Percentiles rank a stretch among this genome's conserved stretches.
Evolutionary conservation across 805 yeast genomes (phyloP).

Genomic region (Saturnispora gosingensis): DNA sequence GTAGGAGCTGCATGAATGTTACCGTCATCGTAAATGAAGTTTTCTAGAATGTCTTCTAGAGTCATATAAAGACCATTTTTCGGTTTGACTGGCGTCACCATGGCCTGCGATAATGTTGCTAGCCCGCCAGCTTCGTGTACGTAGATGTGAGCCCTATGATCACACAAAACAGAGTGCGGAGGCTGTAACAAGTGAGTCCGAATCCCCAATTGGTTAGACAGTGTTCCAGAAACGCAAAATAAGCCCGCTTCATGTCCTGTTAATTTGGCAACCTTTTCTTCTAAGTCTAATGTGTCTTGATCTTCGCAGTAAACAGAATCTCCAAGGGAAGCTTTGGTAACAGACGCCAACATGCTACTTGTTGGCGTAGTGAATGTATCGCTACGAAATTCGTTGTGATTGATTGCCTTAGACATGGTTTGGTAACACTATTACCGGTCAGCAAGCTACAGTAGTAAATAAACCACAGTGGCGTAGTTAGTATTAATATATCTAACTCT

Average conservation of each 20-base stretch:
- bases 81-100: conserved; percentile 81
- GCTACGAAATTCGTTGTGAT: conserved; percentile 48
- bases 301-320: conserved; percentile 91
- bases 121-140: conserved; percentile 86
- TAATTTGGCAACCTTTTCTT: conserved; percentile 51
- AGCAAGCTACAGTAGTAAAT: neutral
- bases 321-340: conserved; percentile 52
- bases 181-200: conserved; percentile 72
- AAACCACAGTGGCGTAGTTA: neutral
- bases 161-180: conserved; percentile 77
- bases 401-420: conserved; percentile 1
- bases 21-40: conserved; percentile 61
- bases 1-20: conserved; percentile 90
- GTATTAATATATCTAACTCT: neutral
- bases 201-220: conserved; percentile 81
- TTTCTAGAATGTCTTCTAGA: conserved; percentile 60
- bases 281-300: conserved; percentile 53
- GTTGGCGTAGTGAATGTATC: conserved; percentile 93
- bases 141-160: conserved; percentile 76
- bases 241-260: conserved; percentile 78
- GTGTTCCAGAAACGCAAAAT: conserved; percentile 81
- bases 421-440: neutral
- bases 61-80: conserved; percentile 68
- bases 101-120: conserved; percentile 82
- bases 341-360: conserved; percentile 56